Percentiles rank a stretch among this genome's conserved stretches.
phyloP scores from a whole-genome alignment of 148 eudicot species.

The Rhododendron henanense region DNA sequence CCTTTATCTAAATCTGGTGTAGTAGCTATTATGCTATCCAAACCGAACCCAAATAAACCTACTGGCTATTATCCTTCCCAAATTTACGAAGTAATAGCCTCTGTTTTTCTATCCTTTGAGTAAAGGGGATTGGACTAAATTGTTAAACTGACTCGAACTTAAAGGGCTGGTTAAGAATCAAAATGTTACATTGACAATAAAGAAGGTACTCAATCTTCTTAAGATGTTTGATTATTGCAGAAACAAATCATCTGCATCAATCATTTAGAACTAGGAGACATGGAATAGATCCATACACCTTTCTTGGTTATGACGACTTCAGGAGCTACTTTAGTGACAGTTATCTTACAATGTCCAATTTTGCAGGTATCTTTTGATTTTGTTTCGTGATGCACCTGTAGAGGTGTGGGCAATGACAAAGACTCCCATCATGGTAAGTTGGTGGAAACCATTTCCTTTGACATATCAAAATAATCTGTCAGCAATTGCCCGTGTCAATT shows the following conservation, averaged over 20 bases:
- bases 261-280: background rate
- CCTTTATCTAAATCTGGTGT: background rate
- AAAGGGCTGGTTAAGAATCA: background rate
- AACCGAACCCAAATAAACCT: background rate
- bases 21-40: background rate
- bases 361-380: conserved; percentile 82
- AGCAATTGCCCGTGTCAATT: conserved; percentile 4
- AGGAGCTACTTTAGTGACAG: conserved; percentile 9
- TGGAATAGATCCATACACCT: background rate
- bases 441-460: conserved; percentile 1
- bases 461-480: background rate
- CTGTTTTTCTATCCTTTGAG: background rate
- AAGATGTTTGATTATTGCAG: background rate
- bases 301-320: background rate
- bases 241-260: background rate
- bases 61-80: background rate
- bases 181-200: background rate
- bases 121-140: background rate
- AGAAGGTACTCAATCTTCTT: background rate
- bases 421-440: conserved; percentile 92
- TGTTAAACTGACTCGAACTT: background rate
- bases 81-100: background rate
- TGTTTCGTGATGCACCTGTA: conserved; percentile 99
- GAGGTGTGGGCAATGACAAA: conserved; percentile 99
- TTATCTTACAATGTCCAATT: conserved; percentile 8